Percentiles rank a stretch among this genome's conserved stretches.
Evolutionary conservation across 2,329 filamentous ascomycete species (phyloP).

Genomic region (Neonectria punicea): DNA sequence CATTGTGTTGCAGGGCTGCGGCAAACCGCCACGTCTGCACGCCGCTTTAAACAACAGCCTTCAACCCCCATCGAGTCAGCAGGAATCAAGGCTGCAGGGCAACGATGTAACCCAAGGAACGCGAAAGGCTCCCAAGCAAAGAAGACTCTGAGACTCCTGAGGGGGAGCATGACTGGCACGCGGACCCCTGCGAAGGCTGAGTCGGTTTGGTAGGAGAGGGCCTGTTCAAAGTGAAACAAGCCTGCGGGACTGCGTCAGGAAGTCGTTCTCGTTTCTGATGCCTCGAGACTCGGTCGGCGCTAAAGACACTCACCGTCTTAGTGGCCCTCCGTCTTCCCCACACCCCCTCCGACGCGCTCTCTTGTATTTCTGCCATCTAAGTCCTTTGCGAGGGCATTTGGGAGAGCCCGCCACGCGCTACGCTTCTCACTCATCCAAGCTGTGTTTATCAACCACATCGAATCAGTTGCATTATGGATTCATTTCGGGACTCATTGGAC

Average conservation of each 20-base stretch:
- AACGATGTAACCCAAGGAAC: constrained; percentile 27
- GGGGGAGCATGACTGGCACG: constrained; percentile 33
- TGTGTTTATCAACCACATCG: constrained; percentile 30
- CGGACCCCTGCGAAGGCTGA: constrained; percentile 40
- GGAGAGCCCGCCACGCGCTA: constrained; percentile 19
- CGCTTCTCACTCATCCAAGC: constrained; percentile 15
- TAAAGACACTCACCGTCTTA: constrained; percentile 46
- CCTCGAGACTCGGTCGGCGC: constrained; percentile 45
- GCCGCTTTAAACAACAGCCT: constrained; percentile 13
- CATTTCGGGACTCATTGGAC: constrained; percentile 25
- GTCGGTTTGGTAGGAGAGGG: constrained; percentile 35
- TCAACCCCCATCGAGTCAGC: constrained; percentile 3
- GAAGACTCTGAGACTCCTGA: constrained; percentile 12
- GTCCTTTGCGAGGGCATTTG: constrained; percentile 12
- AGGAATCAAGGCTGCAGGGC: constrained; percentile 29
- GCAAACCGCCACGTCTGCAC: constrained; percentile 16
- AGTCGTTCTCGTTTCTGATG: constrained; percentile 47
- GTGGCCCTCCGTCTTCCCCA: constrained; percentile 21
- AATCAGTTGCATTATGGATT: constrained; percentile 29
- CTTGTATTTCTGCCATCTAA: constrained; percentile 10
- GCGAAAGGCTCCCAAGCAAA: constrained; percentile 13
- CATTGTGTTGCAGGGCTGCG: constrained; percentile 11
- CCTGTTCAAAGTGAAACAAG: constrained; percentile 59
- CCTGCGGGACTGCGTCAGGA: constrained; percentile 63
- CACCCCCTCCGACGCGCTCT: constrained; percentile 32